Evolutionary conservation across 176 grass and related monocot species (phyloP).

Genomic region (Raddia distichophylla): DNA sequence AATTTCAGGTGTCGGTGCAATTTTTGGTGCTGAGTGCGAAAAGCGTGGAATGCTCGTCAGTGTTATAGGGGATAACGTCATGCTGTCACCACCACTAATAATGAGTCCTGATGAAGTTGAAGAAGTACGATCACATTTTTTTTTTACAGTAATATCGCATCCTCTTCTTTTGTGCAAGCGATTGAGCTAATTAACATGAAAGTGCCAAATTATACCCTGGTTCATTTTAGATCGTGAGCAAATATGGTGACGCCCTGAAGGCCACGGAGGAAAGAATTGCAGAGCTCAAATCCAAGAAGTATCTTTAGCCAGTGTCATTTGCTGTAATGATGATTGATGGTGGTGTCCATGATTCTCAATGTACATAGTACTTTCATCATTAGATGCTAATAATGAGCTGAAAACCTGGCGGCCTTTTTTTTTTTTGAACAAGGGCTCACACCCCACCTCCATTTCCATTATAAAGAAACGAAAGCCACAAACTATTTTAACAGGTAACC

Average conservation of each 20-base stretch:
- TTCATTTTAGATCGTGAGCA: constrained; percentile 69
- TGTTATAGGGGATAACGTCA: constrained; percentile 84
- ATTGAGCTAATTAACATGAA: background rate
- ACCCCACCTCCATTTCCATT: no score
- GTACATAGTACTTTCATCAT: constrained; percentile 16
- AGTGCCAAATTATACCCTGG: background rate
- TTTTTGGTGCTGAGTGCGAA: constrained; percentile 88
- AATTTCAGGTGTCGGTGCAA: constrained; percentile 78
- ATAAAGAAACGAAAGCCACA: no score
- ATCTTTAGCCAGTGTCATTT: constrained; percentile 4
- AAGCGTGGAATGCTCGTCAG: constrained; percentile 88
- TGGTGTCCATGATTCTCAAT: constrained; percentile 4
- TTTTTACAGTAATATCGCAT: background rate
- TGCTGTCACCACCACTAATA: constrained; percentile 86
- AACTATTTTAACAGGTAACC: no score
- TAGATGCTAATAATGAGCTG: constrained; percentile 11
- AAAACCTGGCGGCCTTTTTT: background rate
- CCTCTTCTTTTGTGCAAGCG: background rate
- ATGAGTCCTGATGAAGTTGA: constrained; percentile 81
- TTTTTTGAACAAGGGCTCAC: no score
- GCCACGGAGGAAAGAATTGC: constrained; percentile 79
- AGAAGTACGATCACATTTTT: constrained; percentile 53
- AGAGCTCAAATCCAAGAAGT: constrained; percentile 62
- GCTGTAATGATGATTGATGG: background rate
- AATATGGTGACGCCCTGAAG: constrained; percentile 76